Evolutionary conservation across 257 asterid species (phyloP).

Genomic region (Nicotiana undulata): DNA sequence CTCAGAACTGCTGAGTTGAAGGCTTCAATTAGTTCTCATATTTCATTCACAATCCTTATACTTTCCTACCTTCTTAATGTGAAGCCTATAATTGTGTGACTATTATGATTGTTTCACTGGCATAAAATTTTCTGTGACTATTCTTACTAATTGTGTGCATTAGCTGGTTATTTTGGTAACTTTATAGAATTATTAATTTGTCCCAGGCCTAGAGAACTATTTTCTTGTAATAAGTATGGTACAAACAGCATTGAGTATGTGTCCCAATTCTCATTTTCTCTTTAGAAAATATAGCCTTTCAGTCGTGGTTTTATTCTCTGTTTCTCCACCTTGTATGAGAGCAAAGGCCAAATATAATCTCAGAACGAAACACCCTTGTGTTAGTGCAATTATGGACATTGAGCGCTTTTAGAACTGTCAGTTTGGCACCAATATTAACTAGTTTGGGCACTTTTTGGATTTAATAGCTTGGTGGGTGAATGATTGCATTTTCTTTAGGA

Average conservation of each 20-base stretch:
- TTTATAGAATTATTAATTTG: not conserved
- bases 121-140: not conserved
- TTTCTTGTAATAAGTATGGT: not conserved
- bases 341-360: not conserved
- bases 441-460: not conserved
- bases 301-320: not conserved
- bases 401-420: not conserved
- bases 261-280: not conserved
- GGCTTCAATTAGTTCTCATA: not conserved
- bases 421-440: not conserved
- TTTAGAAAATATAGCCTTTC: not conserved
- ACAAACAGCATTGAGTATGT: not conserved
- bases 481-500: no score
- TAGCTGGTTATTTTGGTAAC: not conserved
- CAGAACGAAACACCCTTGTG: not conserved
- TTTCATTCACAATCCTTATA: not conserved
- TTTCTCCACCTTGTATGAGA: not conserved
- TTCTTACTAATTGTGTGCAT: not conserved
- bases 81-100: no score
- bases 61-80: no score
- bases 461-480: no score
- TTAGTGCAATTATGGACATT: not conserved
- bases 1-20: not conserved
- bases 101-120: not conserved
- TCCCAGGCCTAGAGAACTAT: not conserved